phyloP scores from a whole-genome alignment of 352 stramenopile species.

The Pythium grandisporangium region DNA sequence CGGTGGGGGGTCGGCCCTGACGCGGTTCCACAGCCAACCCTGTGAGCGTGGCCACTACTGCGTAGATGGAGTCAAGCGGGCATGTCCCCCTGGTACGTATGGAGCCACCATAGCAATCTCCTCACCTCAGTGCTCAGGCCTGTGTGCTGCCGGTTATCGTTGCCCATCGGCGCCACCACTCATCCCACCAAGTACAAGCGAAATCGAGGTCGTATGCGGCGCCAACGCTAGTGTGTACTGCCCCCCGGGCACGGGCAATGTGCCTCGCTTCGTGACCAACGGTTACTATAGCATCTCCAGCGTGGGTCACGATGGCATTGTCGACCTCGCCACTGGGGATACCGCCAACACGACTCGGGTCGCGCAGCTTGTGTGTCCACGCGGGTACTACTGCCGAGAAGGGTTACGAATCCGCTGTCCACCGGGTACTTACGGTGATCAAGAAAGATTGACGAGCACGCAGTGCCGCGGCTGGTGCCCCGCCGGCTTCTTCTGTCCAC shows the following conservation, averaged over 20 bases:
- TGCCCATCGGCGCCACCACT: slow-evolving; percentile 70
- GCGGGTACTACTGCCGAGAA: slow-evolving; percentile 61
- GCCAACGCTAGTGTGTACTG: slow-evolving; percentile 47
- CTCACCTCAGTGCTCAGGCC: slow-evolving; percentile 37
- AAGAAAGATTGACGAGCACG: slow-evolving; percentile 27
- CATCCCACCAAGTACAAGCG: slow-evolving; percentile 21
- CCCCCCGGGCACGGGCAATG: slow-evolving; percentile 38
- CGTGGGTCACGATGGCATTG: too few species aligned
- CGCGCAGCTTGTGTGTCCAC: slow-evolving; percentile 34
- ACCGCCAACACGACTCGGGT: slow-evolving; percentile 44
- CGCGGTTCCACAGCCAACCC: slow-evolving; percentile 41
- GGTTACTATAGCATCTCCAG: slow-evolving; percentile 52
- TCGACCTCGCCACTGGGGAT: slow-evolving; percentile 20
- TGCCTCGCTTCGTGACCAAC: slow-evolving; percentile 21
- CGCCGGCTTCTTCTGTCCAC: slow-evolving; percentile 55
- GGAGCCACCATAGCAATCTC: slow-evolving; percentile 32
- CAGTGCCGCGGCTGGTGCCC: slow-evolving; percentile 63
- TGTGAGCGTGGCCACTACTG: slow-evolving; percentile 80
- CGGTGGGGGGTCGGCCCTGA: slow-evolving; percentile 19
- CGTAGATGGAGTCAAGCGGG: slow-evolving; percentile 37
- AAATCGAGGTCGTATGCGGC: slow-evolving; percentile 40
- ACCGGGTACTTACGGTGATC: slow-evolving; percentile 49
- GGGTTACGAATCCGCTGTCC: slow-evolving; percentile 63
- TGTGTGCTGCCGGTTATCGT: slow-evolving; percentile 50
- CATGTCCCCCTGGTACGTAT: slow-evolving; percentile 71